phyloP scores from a whole-genome alignment of 202 grass and related monocot genomes.

The Schoenoplectus triqueter region DNA sequence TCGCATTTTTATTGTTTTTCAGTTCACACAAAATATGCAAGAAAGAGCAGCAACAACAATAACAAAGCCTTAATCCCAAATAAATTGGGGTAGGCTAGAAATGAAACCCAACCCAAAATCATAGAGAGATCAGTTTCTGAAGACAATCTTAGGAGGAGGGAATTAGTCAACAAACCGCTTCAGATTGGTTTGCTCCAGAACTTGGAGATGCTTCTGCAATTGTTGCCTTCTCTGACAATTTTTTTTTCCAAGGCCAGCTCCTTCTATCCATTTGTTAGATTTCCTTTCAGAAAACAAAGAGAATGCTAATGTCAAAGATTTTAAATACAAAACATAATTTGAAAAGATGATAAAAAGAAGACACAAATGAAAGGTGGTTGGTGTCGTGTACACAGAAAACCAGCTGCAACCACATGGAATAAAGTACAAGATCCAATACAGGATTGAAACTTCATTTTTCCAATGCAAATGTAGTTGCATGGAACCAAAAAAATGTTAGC shows the following conservation, averaged over 20 bases:
- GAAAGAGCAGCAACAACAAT: not conserved
- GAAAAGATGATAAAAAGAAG: not conserved
- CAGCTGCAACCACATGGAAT: conserved; percentile 13
- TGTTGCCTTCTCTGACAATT: conserved; percentile 84
- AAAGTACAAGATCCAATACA: conserved; percentile 5
- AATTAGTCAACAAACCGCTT: conserved; percentile 54
- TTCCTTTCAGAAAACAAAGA: conserved; percentile 30
- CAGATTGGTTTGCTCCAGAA: conserved; percentile 53
- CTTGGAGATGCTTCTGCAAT: conserved; percentile 45
- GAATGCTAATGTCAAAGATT: conserved; percentile 28
- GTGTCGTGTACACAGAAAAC: not conserved
- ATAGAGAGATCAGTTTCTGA: not conserved
- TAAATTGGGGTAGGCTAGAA: too few relatives aligned
- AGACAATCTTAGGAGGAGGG: conserved; percentile 30
- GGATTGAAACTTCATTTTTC: not conserved
- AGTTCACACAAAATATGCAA: not conserved
- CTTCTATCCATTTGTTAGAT: conserved; percentile 71
- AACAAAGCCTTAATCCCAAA: not conserved
- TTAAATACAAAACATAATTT: conserved; percentile 21
- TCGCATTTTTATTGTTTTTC: not conserved
- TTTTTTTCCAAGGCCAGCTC: conserved; percentile 99
- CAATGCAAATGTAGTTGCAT: not conserved
- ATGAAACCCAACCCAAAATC: too few relatives aligned
- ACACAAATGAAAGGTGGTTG: conserved; percentile 12
- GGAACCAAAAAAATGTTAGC: conserved; percentile 17